Evolutionary conservation across 192 early-diverging fungal genomes (phyloP).

Genomic region (Rhizoclosmatium globosum): DNA sequence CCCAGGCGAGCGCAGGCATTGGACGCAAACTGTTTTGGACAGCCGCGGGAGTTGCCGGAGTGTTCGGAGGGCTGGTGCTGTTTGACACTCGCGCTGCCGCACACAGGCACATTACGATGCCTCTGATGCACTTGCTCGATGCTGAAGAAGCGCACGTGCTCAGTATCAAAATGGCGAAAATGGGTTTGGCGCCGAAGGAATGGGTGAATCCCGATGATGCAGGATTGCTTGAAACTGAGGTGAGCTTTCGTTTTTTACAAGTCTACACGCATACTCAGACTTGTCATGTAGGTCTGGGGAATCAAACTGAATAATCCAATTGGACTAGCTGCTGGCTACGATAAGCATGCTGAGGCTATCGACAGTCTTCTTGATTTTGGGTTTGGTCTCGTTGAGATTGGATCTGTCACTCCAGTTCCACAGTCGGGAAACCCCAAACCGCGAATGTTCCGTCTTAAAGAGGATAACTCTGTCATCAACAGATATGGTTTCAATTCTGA

Average conservation of each 20-base stretch:
- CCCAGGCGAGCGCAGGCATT: neutral
- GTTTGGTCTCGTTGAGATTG: slow-evolving; percentile 91
- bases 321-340: slow-evolving; percentile 89
- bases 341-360: slow-evolving; percentile 90
- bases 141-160: slow-evolving; percentile 79
- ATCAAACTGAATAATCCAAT: slow-evolving; percentile 80
- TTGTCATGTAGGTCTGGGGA: slow-evolving; percentile 67
- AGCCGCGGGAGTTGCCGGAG: neutral
- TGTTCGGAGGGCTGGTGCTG: slow-evolving; percentile 53
- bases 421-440: slow-evolving; percentile 89
- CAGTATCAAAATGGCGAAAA: slow-evolving; percentile 66
- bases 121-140: slow-evolving; percentile 75
- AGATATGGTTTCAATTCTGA: slow-evolving; percentile 91
- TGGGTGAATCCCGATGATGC: slow-evolving; percentile 57
- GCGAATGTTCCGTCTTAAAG: slow-evolving; percentile 82
- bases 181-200: slow-evolving; percentile 72
- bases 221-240: slow-evolving; percentile 56
- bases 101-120: slow-evolving; percentile 71
- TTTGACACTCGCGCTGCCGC: slow-evolving; percentile 79
- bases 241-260: slow-evolving; percentile 35
- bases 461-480: slow-evolving; percentile 83
- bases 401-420: slow-evolving; percentile 84
- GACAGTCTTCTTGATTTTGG: slow-evolving; percentile 85
- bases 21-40: neutral
- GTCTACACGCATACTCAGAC: neutral